phyloP scores from a whole-genome alignment of 2,329 filamentous ascomycete species.

The Macroventuria anomochaeta region DNA sequence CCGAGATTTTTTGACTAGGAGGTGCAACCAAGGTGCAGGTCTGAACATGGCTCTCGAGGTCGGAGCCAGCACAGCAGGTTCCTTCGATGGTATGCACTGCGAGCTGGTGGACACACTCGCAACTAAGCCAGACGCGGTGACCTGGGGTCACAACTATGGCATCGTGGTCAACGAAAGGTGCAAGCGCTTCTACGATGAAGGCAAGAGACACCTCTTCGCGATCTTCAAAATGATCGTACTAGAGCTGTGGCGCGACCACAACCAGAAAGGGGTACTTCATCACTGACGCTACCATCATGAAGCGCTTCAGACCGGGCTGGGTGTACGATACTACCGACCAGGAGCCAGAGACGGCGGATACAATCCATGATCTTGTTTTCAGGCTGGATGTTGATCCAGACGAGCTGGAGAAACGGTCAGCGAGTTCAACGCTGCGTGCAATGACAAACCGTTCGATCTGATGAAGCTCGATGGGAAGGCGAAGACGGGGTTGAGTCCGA shows the following conservation, averaged over 20 bases:
- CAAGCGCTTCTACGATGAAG: conserved; percentile 51
- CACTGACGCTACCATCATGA: conserved; percentile 52
- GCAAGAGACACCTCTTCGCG: conserved; percentile 51
- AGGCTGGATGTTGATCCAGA: conserved; percentile 48
- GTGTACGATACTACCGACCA: conserved; percentile 54
- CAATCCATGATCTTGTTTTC: conserved; percentile 47
- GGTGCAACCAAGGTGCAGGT: too few relatives aligned
- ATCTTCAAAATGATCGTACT: conserved; percentile 54
- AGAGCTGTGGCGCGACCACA: conserved; percentile 51
- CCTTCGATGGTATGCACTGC: conserved; percentile 53
- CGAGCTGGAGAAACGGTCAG: conserved; percentile 49
- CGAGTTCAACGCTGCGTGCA: conserved; percentile 51
- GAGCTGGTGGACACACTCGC: conserved; percentile 53
- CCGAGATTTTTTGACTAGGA: too few relatives aligned
- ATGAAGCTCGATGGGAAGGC: conserved; percentile 53
- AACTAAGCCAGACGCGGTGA: conserved; percentile 51
- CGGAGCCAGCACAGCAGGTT: conserved; percentile 50
- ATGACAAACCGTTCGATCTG: conserved; percentile 51
- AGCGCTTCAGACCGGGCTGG: conserved; percentile 52
- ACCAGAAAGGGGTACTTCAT: conserved; percentile 53
- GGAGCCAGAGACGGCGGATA: conserved; percentile 50
- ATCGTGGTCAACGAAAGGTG: conserved; percentile 53
- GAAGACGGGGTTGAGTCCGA: conserved; percentile 44
- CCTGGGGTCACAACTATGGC: conserved; percentile 54
- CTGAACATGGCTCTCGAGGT: too few relatives aligned